phyloP scores from a whole-genome alignment of 805 yeast species.

The Sungouiozyma ichnusensis region DNA sequence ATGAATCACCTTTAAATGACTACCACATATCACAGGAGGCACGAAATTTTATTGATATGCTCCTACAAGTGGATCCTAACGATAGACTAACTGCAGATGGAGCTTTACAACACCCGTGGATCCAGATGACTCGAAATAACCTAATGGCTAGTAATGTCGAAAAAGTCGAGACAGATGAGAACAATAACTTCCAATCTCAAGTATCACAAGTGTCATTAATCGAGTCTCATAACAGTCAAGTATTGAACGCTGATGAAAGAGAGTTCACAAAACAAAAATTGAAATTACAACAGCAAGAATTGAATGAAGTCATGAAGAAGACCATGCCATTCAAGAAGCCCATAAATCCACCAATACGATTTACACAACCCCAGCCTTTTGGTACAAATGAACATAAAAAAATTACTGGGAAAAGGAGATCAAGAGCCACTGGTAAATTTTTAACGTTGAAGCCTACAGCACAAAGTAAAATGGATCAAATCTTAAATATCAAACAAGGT shows the following conservation, averaged over 20 bases:
- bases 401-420: slow-evolving; percentile 8
- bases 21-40: slow-evolving; percentile 60
- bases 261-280: slow-evolving; percentile 9
- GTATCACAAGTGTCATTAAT: slow-evolving; percentile 41
- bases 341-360: slow-evolving; percentile 17
- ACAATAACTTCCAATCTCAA: neutral
- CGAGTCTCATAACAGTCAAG: slow-evolving; percentile 55
- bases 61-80: slow-evolving; percentile 70
- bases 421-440: slow-evolving; percentile 42
- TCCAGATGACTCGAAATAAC: slow-evolving; percentile 24
- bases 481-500: slow-evolving; percentile 57
- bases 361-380: slow-evolving; percentile 16
- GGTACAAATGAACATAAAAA: slow-evolving; percentile 3
- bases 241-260: slow-evolving; percentile 11
- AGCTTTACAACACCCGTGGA: slow-evolving; percentile 79
- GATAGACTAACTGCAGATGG: slow-evolving; percentile 61
- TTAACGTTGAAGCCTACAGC: slow-evolving; percentile 45
- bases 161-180: neutral
- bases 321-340: slow-evolving; percentile 24
- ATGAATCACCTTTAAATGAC: slow-evolving; percentile 61
- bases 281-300: slow-evolving; percentile 9
- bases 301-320: slow-evolving; percentile 6
- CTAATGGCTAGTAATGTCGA: neutral
- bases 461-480: slow-evolving; percentile 36
- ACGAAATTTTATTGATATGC: slow-evolving; percentile 53